Evolutionary conservation across 2,329 filamentous ascomycete species (phyloP), one percentile per base, ranked within the genome.

Genomic region (Ceratocystiopsis brevicomis): DNA sequence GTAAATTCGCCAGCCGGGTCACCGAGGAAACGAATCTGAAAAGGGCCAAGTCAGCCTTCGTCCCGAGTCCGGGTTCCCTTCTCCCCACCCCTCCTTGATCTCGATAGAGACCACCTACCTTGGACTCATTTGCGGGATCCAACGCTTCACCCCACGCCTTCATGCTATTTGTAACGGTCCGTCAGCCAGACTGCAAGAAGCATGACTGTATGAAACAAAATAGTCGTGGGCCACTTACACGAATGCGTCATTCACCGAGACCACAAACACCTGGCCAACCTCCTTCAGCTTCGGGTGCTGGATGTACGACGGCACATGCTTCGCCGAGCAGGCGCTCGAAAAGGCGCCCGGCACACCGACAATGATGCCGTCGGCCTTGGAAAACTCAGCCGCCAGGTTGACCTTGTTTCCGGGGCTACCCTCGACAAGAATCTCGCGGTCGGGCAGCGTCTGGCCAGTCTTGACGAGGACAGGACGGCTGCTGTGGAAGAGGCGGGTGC

Each of bases 211-310:
- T 21, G 6, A 10, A 30, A 30, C 25, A 30, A 10, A 10, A 30
- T 10, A 30, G 10, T 10, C 25, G 25, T 8, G 8, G 25, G 25
- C 25, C 11, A 64, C 81, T 62, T 68, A 92, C 82, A 94, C 87
- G 59, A 95, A 95, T 17, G 86, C 75, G 59, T 96, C 88, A 58
- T 96, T 96, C 57, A 95, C 87, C 15, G 82, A 78, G 45, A 96
- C 76, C 37, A 96, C 84, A 55, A 92, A 93, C 39, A 94, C 82
- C 54, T 81, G 69, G 40, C 86, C 87, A 30, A 82, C 84, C 47
- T 78, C 68, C 64, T 82, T 82, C 53, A 92, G 69, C 58, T 78
- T 76, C 44, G 78, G 70, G 57, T 84, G 81, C 56, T 76, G 77
- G 60, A 95, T 80, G 64, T 86, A 96, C 44, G 82, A 81, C 1